These are phyloP conservation scores for Angomonas deanei DNA, from an alignment of 208 protist species.

Conservation along the genomic window DNA sequence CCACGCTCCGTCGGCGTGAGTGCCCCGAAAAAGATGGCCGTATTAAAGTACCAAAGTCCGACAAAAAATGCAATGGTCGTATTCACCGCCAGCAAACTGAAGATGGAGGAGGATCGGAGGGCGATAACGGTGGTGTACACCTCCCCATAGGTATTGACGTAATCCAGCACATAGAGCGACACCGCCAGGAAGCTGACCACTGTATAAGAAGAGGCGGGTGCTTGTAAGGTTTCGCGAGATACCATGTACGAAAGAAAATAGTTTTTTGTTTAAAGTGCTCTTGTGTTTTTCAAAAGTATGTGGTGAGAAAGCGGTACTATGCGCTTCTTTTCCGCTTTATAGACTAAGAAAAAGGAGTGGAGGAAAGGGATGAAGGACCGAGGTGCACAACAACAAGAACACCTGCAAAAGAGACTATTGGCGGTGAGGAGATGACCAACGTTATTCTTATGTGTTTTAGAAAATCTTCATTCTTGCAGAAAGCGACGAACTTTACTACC, in stretches of 20 bases:
- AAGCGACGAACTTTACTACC: slow-evolving; percentile 9
- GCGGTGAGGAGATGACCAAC: too few relatives aligned
- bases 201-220: slow-evolving; percentile 29
- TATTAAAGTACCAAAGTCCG: slow-evolving; percentile 32
- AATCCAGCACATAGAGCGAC: slow-evolving; percentile 42
- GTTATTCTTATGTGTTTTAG: too few relatives aligned
- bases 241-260: background rate
- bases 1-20: slow-evolving; percentile 38
- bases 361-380: background rate
- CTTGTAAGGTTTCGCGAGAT: background rate
- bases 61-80: slow-evolving; percentile 21
- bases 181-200: slow-evolving; percentile 33
- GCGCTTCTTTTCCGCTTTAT: background rate
- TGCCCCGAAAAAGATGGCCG: slow-evolving; percentile 59
- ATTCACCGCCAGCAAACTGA: slow-evolving; percentile 49
- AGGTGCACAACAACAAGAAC: background rate
- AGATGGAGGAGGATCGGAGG: slow-evolving; percentile 59
- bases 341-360: slow-evolving; percentile 9
- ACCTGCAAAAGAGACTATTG: background rate
- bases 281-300: too few relatives aligned
- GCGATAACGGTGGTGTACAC: slow-evolving; percentile 59
- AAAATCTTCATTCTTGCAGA: background rate
- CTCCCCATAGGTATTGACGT: slow-evolving; percentile 49
- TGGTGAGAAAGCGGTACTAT: background rate
- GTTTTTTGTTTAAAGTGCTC: too few relatives aligned